phyloP scores from a whole-genome alignment of 768 basidiomycete species.

The Amanita pseudoporphyria region DNA sequence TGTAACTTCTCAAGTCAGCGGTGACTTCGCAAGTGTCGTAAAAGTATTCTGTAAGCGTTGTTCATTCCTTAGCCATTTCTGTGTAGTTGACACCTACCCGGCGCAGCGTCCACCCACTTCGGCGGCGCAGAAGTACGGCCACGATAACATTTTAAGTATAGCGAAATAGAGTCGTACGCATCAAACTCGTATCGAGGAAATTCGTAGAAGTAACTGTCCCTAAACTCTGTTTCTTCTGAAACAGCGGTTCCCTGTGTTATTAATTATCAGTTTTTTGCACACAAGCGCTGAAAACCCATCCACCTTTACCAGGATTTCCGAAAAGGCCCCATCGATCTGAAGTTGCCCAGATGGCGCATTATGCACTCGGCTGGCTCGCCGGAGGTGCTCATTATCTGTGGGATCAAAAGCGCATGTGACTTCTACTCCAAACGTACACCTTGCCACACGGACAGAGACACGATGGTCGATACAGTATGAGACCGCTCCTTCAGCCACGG shows the following conservation, averaged over 20 bases:
- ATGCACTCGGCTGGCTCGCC: not conserved
- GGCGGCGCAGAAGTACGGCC: constrained; percentile 11
- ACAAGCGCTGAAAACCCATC: too few relatives aligned
- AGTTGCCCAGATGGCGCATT: not conserved
- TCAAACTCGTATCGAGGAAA: not conserved
- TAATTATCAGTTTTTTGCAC: not conserved
- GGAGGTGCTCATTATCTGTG: not conserved
- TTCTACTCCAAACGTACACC: constrained; percentile 13
- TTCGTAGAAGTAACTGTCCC: constrained; percentile 2
- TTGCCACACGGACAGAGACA: constrained; percentile 14
- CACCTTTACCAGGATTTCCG: constrained; percentile 9
- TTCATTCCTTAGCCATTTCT: not conserved
- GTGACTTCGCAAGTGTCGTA: constrained; percentile 17
- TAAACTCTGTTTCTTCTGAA: constrained; percentile 16
- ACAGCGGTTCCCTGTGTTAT: constrained; percentile 15
- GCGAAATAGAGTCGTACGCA: not conserved
- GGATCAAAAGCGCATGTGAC: constrained; percentile 1
- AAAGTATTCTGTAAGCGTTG: constrained; percentile 21
- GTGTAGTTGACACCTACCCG: constrained; percentile 6
- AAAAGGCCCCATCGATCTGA: constrained; percentile 5
- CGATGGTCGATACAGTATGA: constrained; percentile 17
- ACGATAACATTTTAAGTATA: constrained; percentile 13
- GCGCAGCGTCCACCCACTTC: constrained; percentile 14
- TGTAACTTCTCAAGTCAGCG: constrained; percentile 13
- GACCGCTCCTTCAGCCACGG: constrained; percentile 17